Percentiles rank a stretch among this genome's conserved stretches.
phyloP scores from a whole-genome alignment of 176 grass and related monocot species.

The Puya raimondii region DNA sequence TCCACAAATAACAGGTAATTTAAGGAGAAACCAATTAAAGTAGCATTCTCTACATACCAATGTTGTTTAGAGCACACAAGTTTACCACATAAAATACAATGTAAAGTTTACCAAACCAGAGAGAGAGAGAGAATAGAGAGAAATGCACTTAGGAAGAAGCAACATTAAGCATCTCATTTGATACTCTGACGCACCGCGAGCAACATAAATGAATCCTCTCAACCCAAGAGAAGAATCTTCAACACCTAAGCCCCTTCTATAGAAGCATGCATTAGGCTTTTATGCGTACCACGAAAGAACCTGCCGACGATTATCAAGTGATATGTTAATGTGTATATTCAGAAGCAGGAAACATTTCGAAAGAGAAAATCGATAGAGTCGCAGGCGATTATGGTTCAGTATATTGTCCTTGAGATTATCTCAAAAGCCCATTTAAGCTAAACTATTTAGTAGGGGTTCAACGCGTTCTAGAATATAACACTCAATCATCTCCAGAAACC shows the following conservation, averaged over 20 bases:
- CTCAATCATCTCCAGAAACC: too few species aligned
- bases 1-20: too few species aligned
- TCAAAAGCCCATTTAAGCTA: too few species aligned
- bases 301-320: conserved; percentile 24
- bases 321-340: conserved; percentile 8
- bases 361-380: conserved; percentile 4
- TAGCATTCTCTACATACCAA: too few species aligned
- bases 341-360: neutral
- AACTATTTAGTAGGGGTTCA: too few species aligned
- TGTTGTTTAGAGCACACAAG: too few species aligned
- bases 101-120: neutral
- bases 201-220: neutral
- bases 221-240: conserved; percentile 10
- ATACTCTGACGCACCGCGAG: neutral
- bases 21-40: too few species aligned
- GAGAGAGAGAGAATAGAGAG: neutral
- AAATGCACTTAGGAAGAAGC: conserved; percentile 6
- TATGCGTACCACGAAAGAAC: conserved; percentile 64
- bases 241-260: conserved; percentile 10
- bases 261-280: conserved; percentile 38
- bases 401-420: too few species aligned
- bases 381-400: neutral
- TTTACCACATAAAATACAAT: neutral
- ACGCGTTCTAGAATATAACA: too few species aligned
- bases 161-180: neutral